Percentiles rank a stretch among this genome's conserved stretches.
Conservation (phyloP, 75 land plant genomes). For the Adiantum capillusveneris region DNA sequence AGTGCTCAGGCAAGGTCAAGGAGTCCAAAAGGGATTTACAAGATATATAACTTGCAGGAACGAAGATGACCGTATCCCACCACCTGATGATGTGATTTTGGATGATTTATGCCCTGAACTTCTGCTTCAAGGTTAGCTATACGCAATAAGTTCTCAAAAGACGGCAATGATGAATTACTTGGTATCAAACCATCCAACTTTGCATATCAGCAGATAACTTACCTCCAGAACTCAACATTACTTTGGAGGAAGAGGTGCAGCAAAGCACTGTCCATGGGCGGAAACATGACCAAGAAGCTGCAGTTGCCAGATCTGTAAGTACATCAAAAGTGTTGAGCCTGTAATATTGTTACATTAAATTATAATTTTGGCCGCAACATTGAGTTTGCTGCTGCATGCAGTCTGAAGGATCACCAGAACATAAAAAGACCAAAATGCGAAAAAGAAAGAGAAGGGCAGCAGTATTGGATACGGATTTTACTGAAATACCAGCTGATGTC, state of each 20-base stretch:
- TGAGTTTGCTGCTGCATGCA: background rate
- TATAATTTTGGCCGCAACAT: background rate
- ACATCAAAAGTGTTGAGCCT: background rate
- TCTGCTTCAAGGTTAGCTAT: constrained; percentile 14
- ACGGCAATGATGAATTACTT: no score
- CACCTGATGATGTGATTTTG: constrained; percentile 12
- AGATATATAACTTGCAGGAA: background rate
- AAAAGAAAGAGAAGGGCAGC: constrained; percentile 11
- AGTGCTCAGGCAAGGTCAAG: no score
- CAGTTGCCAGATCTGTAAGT: constrained; percentile 1
- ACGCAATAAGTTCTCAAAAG: no score
- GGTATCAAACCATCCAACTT: no score
- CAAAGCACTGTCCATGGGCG: background rate
- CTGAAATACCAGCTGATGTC: constrained; percentile 41
- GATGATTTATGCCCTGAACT: constrained; percentile 19
- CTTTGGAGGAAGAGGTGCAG: constrained; percentile 3
- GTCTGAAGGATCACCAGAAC: constrained; percentile 3
- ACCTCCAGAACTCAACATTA: background rate
- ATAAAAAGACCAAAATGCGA: background rate
- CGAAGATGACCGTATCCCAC: constrained; percentile 5
- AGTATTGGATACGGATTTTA: constrained; percentile 46
- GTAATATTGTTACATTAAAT: no score
- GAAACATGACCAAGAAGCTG: background rate
- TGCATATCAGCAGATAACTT: background rate
- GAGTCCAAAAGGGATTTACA: background rate